These are phyloP conservation scores for Protomyces inouyei DNA, from an alignment of 1,139 yeast species.

Conservation along the genomic window DNA sequence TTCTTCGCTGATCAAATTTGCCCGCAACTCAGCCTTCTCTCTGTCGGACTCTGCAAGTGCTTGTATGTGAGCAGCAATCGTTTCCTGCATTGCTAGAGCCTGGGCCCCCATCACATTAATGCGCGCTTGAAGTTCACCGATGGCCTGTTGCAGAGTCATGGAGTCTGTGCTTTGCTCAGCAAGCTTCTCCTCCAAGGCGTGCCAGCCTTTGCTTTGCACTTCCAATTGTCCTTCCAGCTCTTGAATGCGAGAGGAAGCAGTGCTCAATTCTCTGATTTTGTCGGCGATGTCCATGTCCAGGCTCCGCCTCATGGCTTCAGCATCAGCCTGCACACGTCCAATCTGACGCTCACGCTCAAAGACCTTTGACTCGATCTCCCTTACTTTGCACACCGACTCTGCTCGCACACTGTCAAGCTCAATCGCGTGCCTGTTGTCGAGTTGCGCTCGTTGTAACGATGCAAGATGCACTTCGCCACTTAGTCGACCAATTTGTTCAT, in stretches of 20 bases:
- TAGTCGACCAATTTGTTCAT: slow-evolving; percentile 11
- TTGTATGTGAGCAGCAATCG: slow-evolving; percentile 33
- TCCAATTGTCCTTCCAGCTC: slow-evolving; percentile 39
- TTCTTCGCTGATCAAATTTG: slow-evolving; percentile 45
- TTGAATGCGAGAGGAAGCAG: background rate
- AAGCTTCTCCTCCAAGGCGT: slow-evolving; percentile 29
- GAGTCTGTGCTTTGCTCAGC: slow-evolving; percentile 31
- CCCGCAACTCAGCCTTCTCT: slow-evolving; percentile 32
- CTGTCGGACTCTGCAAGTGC: slow-evolving; percentile 33
- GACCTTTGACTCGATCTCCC: slow-evolving; percentile 1
- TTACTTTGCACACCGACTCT: slow-evolving; percentile 4
- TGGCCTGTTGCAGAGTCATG: slow-evolving; percentile 31
- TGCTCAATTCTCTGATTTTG: background rate
- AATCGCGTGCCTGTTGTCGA: slow-evolving; percentile 4
- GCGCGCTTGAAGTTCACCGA: slow-evolving; percentile 23
- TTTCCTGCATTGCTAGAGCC: slow-evolving; percentile 26
- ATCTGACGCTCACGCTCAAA: slow-evolving; percentile 18
- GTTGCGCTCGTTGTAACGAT: background rate
- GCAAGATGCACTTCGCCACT: slow-evolving; percentile 9
- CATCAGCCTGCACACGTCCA: slow-evolving; percentile 18
- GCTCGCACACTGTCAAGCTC: slow-evolving; percentile 18
- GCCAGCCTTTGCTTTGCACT: slow-evolving; percentile 41
- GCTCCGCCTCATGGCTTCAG: slow-evolving; percentile 29
- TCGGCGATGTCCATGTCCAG: slow-evolving; percentile 27
- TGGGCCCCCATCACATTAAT: slow-evolving; percentile 32